Base-by-base conservation (phyloP, 139 green algal genomes). In the Monoraphidium neglectum region DNA sequence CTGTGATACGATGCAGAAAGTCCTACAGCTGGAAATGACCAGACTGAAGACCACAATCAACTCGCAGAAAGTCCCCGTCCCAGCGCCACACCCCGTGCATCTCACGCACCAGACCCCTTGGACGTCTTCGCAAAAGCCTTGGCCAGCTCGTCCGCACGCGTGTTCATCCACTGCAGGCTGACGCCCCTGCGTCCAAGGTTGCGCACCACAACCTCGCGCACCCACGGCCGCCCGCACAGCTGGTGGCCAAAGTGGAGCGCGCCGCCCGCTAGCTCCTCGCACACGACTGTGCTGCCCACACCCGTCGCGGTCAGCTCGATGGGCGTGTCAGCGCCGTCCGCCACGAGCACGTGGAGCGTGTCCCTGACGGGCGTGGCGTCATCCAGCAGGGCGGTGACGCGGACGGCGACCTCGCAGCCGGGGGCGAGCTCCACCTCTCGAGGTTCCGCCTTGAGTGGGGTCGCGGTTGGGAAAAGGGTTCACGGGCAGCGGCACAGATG, bases 341-440 rank as follows among this genome's bases (percentile, higher is more conserved):
- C 78, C 33, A 95, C 84, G 40, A 95, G 78, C 33, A 94, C 73
- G 68, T 97, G 90, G 66, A 97, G 89, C 60, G 79, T 76, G 65
- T 97, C 92, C 33, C 59, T 85, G 67, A 92, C 91, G 12, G 53
- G 35, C 36, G 80, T 53, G 6, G 76, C 79, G 46, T 92, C 84
- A 73, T 95, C 90, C 59, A 91, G 51, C 16, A 77, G 59, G 8
- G 89, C 76, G 4, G 56, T 74, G 30, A 85, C 62, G 13, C 46
- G 0, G 1, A 78, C 76, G 12, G 74, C 35, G 18, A 80, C 32
- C 18, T 71, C 73, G 21, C 64, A 63, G 26, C 63, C 73, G 40
- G 73, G 47, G 40, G 49, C 24, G 13, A 79, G 46, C 13, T 66
- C 49, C 26, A 36, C 63, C 63, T 79, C 73, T 1, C 73, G 28